These are phyloP conservation scores for Thalassiosira gravida DNA, from an alignment of 352 stramenopile genomes.

Conservation along the genomic window DNA sequence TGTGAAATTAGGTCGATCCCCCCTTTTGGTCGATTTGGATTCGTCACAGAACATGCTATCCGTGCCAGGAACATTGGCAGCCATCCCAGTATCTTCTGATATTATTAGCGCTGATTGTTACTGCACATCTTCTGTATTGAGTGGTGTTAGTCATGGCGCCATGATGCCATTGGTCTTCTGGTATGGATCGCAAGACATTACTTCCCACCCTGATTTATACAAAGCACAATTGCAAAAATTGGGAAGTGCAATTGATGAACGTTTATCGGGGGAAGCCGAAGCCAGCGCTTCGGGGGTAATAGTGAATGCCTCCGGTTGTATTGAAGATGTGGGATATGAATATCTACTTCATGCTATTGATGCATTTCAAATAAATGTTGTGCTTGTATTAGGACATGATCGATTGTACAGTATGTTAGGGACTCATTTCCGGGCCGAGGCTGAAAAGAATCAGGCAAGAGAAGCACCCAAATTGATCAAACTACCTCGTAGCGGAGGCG, in stretches of 20 bases:
- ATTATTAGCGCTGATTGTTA: constrained; percentile 63
- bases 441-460: too few species aligned
- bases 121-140: constrained; percentile 59
- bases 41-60: constrained; percentile 73
- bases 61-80: constrained; percentile 77
- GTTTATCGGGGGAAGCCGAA: constrained; percentile 62
- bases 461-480: too few species aligned
- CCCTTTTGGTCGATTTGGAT: constrained; percentile 82
- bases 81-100: constrained; percentile 58
- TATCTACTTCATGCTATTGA: constrained; percentile 75
- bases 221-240: constrained; percentile 74
- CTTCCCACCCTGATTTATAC: constrained; percentile 74
- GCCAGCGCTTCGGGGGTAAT: constrained; percentile 77
- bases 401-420: too few species aligned
- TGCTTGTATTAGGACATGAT: too few species aligned
- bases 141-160: constrained; percentile 5
- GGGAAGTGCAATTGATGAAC: constrained; percentile 61
- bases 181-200: constrained; percentile 70
- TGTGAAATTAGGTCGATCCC: constrained; percentile 75
- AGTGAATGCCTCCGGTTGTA: constrained; percentile 83
- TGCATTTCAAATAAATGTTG: constrained; percentile 72
- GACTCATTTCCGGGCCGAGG: too few species aligned
- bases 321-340: constrained; percentile 76
- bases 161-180: constrained; percentile 77
- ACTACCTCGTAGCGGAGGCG: too few species aligned